phyloP scores from a whole-genome alignment of 768 basidiomycete genomes.

The Mycena polygramma region DNA sequence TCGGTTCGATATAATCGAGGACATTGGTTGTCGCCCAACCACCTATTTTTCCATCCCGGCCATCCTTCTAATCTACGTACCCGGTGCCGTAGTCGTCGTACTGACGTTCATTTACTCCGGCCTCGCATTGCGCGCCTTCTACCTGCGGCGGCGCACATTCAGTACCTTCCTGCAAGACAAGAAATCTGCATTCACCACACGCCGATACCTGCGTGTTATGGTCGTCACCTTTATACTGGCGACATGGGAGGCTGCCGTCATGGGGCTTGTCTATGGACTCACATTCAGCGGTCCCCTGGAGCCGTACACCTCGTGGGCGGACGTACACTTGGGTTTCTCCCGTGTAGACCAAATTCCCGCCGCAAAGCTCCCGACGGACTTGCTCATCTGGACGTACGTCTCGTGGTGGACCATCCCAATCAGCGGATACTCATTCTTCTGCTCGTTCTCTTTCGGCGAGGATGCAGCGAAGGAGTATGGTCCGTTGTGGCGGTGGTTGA shows the following conservation, averaged over 20 bases:
- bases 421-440: too few species aligned
- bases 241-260: slow-evolving; percentile 12
- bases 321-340: too few species aligned
- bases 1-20: slow-evolving; percentile 52
- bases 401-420: too few species aligned
- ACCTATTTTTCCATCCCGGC: slow-evolving; percentile 40
- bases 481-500: too few species aligned
- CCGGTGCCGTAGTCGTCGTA: slow-evolving; percentile 39
- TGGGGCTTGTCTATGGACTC: too few species aligned
- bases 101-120: slow-evolving; percentile 44
- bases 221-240: slow-evolving; percentile 50
- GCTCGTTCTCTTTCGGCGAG: too few species aligned
- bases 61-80: slow-evolving; percentile 39
- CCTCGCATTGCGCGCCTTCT: slow-evolving; percentile 57
- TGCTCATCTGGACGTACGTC: too few species aligned
- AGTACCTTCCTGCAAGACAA: slow-evolving; percentile 45
- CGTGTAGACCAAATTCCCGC: too few species aligned
- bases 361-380: too few species aligned
- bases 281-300: too few species aligned
- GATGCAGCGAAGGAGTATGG: too few species aligned
- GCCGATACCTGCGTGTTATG: slow-evolving; percentile 63
- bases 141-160: slow-evolving; percentile 57
- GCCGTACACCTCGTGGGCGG: too few species aligned
- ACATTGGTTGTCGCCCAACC: slow-evolving; percentile 48
- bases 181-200: slow-evolving; percentile 46